These are phyloP conservation scores for Lachnellula arida DNA, from an alignment of 2,329 filamentous ascomycete genomes.

Conservation along the genomic window DNA sequence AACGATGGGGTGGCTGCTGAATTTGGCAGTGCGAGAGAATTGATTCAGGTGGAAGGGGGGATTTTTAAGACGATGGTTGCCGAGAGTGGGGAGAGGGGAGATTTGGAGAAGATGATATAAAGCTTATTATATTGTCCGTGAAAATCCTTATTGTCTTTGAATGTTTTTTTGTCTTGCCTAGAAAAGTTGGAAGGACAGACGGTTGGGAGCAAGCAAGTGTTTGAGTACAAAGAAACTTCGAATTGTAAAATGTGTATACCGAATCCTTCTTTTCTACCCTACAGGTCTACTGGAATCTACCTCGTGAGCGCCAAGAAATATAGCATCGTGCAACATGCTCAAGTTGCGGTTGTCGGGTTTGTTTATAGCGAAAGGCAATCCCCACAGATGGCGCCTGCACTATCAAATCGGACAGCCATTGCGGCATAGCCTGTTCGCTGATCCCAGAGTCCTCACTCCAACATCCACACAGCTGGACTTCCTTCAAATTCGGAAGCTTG, in stretches of 20 bases:
- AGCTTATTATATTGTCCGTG: neutral
- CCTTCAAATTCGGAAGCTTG: neutral
- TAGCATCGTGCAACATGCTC: neutral
- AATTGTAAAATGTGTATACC: no score
- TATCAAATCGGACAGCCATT: neutral
- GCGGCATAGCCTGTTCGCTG: neutral
- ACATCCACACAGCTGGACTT: neutral
- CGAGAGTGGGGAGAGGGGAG: neutral
- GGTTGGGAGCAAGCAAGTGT: no score
- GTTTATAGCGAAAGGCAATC: neutral
- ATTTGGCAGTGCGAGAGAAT: constrained; percentile 47
- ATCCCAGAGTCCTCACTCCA: neutral
- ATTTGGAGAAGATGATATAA: neutral
- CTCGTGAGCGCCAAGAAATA: no score
- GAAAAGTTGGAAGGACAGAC: no score
- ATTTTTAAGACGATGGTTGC: neutral
- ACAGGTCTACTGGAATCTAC: no score
- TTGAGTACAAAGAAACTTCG: no score
- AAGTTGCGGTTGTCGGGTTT: neutral
- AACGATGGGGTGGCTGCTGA: constrained; percentile 79
- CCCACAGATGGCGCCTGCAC: neutral
- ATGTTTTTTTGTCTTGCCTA: no score
- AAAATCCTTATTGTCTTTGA: no score
- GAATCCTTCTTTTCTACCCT: no score
- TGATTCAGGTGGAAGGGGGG: neutral